Evolutionary conservation across 129 eudicot species (phyloP), one percentile per base, ranked within the genome.

Genomic region (Cynara cardunculus): DNA sequence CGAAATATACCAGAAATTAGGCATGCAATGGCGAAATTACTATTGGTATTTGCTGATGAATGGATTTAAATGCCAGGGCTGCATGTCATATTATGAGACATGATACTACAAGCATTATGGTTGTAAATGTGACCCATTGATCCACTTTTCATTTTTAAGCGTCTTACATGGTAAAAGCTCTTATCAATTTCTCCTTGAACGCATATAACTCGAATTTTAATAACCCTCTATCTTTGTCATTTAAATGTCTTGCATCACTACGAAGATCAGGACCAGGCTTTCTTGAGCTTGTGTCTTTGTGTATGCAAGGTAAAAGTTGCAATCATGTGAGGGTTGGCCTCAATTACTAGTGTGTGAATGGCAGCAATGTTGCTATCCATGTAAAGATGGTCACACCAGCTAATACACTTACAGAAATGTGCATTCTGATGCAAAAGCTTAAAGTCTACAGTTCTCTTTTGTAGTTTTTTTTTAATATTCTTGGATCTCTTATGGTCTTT

Each of bases 401-500:
- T 76, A 41, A 12, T 62, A 31, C 32, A 6, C 28, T 21, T 64
- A 19, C 32, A 61, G 59, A 21, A 56, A 62, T 76, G 30, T 76
- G 80, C 2, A 13, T 26, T 59, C 70, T 75, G 22, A 59, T 75
- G 80, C 72, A 32, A 62, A 64, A 62, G 66, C 16, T 76, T 62
- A 13, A 59, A 12, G 32, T 10, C 53, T 59, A 19, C 44, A 14
- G 37, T 61, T 77, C 25, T 21, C 26, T 77, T 35, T 24, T 37
- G 25, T 49, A 24, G 8, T 72, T 49, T 18, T 25, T 24, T 59
- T 59, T 27, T 69, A 64, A 22, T 64, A 10, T 64, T 31, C 19
- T 69, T 69, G 75, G 75, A 37, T 80, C 34, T 73, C 16, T 14
- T 32, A 39, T 18, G 28, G 44, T 68, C 73, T 79, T 79, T 46